A percentile compares a stretch with the other conserved stretches of the same genome.
Evolutionary conservation across 2,329 filamentous ascomycete species (phyloP).

Genomic region (Paracamarosporium sp.): DNA sequence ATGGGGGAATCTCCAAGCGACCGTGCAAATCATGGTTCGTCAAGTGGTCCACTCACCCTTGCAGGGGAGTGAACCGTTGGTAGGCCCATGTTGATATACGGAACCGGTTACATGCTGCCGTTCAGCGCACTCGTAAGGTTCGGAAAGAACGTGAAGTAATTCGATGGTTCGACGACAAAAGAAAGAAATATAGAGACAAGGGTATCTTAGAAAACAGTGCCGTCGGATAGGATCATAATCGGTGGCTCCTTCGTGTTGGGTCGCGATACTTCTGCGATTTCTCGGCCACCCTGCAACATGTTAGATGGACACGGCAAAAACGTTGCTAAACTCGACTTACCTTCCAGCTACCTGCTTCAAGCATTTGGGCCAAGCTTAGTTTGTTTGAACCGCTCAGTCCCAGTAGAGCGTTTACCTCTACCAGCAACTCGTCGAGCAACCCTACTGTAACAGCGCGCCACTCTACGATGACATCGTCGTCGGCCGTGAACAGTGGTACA

Average conservation of each 20-base stretch:
- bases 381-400: slow-evolving; percentile 72
- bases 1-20: slow-evolving; percentile 7
- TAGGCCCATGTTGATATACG: background rate
- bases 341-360: slow-evolving; percentile 98
- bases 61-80: background rate
- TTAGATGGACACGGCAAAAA: slow-evolving; percentile 13
- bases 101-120: slow-evolving; percentile 7
- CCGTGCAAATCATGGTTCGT: slow-evolving; percentile 9
- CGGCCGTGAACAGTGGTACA: slow-evolving; percentile 73
- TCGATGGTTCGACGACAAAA: slow-evolving; percentile 9
- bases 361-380: slow-evolving; percentile 82
- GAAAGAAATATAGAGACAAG: slow-evolving; percentile 32
- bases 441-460: slow-evolving; percentile 79
- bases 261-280: slow-evolving; percentile 92
- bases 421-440: slow-evolving; percentile 73
- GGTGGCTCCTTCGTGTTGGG: slow-evolving; percentile 97
- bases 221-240: slow-evolving; percentile 95
- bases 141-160: slow-evolving; percentile 29
- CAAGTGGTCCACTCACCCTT: background rate
- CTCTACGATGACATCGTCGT: slow-evolving; percentile 81
- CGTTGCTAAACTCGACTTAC: slow-evolving; percentile 57
- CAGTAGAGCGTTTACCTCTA: slow-evolving; percentile 72
- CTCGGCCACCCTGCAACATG: slow-evolving; percentile 77
- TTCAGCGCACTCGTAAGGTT: slow-evolving; percentile 8
- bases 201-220: slow-evolving; percentile 83